Conservation (phyloP, 768 basidiomycete species). For the Inosperma sp. region DNA sequence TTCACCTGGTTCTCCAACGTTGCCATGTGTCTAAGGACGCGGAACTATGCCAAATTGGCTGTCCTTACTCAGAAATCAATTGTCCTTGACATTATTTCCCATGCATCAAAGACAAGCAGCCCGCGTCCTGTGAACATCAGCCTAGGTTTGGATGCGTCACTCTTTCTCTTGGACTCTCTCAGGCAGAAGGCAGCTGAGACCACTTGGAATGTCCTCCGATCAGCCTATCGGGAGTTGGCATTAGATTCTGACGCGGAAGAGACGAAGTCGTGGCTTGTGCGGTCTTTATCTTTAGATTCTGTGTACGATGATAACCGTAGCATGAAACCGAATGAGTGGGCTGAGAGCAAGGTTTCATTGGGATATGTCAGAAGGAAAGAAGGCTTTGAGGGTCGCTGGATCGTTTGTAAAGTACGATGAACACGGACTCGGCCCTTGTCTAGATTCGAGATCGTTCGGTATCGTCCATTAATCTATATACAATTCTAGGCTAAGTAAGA, state of each 20-base stretch:
- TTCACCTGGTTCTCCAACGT: slow-evolving; percentile 51
- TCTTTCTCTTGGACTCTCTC: slow-evolving; percentile 41
- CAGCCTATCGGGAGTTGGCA: slow-evolving; percentile 59
- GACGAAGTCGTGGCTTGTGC: slow-evolving; percentile 43
- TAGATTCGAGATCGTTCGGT: neutral
- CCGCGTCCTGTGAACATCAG: neutral
- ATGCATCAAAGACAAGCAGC: slow-evolving; percentile 1
- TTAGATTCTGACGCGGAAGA: slow-evolving; percentile 34
- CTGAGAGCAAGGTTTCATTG: slow-evolving; percentile 35
- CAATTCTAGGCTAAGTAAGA: too few species aligned
- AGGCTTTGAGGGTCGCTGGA: slow-evolving; percentile 55
- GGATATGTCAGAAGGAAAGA: slow-evolving; percentile 57
- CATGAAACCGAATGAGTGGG: slow-evolving; percentile 48
- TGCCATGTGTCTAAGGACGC: slow-evolving; percentile 46
- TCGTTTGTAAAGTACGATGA: slow-evolving; percentile 49
- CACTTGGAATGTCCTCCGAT: slow-evolving; percentile 57
- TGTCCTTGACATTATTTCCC: slow-evolving; percentile 21
- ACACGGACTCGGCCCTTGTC: neutral
- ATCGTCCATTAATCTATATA: too few species aligned
- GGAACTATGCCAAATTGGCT: slow-evolving; percentile 53
- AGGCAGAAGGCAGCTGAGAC: slow-evolving; percentile 47
- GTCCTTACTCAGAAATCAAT: slow-evolving; percentile 33
- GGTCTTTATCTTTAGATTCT: slow-evolving; percentile 43
- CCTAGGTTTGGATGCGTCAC: slow-evolving; percentile 40
- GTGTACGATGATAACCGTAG: slow-evolving; percentile 26